These are phyloP conservation scores for Trifolium dubium DNA, from an alignment of 306 rosid species.

Conservation along the genomic window DNA sequence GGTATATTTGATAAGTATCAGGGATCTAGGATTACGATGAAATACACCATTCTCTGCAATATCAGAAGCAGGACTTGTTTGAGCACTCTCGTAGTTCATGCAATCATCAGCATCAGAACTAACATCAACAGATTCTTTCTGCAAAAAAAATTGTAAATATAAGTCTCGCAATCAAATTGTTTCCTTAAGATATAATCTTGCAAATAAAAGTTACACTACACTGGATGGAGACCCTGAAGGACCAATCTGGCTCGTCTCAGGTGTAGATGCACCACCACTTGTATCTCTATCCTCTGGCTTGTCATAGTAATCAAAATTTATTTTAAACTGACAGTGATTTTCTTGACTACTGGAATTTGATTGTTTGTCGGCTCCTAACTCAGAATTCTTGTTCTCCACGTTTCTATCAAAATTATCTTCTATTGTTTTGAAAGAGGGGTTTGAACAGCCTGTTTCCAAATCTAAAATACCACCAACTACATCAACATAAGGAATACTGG, in stretches of 20 bases:
- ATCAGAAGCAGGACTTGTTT: conserved; percentile 66
- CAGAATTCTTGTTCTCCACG: conserved; percentile 38
- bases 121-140: conserved; percentile 63
- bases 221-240: conserved; percentile 55
- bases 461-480: conserved; percentile 43
- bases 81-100: conserved; percentile 50
- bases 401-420: conserved; percentile 42
- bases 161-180: conserved; percentile 21
- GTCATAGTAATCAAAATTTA: conserved; percentile 41
- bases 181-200: conserved; percentile 21
- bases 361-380: conserved; percentile 40
- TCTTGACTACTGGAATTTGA: conserved; percentile 44
- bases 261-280: conserved; percentile 41
- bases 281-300: conserved; percentile 47
- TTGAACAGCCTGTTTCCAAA: conserved; percentile 46
- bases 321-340: conserved; percentile 34
- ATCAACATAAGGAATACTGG: conserved; percentile 50
- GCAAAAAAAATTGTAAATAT: conserved; percentile 41
- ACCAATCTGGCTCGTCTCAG: conserved; percentile 50
- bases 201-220: conserved; percentile 53
- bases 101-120: conserved; percentile 59
- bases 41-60: conserved; percentile 59
- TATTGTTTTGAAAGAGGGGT: conserved; percentile 38
- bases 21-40: conserved; percentile 40
- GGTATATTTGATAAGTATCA: conserved; percentile 28